Percentiles rank a stretch among this genome's conserved stretches.
Evolutionary conservation across 345 rosid genomes (phyloP).

Genomic region (Ricinus communis): DNA sequence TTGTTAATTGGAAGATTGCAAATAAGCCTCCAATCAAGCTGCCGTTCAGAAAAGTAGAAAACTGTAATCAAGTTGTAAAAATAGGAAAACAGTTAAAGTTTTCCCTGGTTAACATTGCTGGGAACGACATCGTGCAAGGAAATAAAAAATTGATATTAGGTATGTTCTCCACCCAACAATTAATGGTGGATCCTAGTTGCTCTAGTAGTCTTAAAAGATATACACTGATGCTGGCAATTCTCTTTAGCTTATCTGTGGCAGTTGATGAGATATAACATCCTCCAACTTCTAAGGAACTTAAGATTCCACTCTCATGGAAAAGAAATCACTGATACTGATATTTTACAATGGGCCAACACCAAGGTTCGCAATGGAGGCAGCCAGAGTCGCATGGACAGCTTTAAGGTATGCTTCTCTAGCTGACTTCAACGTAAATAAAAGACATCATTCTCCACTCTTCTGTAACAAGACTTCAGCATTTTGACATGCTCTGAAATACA

Average conservation of each 20-base stretch:
- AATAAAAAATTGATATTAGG: conserved; percentile 91
- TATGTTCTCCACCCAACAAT: conserved; percentile 28
- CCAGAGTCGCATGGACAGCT: conserved; percentile 71
- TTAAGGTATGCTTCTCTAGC: conserved; percentile 55
- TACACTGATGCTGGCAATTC: conserved; percentile 8
- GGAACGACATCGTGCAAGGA: conserved; percentile 93
- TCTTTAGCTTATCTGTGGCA: conserved; percentile 89
- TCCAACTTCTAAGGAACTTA: conserved; percentile 89
- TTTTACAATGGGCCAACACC: conserved; percentile 87
- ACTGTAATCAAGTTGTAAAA: conserved; percentile 94
- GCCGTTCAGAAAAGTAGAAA: conserved; percentile 97
- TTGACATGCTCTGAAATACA: too few relatives aligned
- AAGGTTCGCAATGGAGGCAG: conserved; percentile 69
- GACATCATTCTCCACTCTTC: neutral
- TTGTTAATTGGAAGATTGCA: conserved; percentile 89
- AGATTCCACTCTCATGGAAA: conserved; percentile 89
- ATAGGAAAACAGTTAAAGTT: conserved; percentile 92
- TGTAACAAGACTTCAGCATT: too few relatives aligned
- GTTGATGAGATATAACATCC: conserved; percentile 87
- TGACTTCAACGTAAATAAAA: neutral
- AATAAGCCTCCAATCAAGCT: conserved; percentile 94
- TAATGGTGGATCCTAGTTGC: neutral
- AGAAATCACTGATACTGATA: conserved; percentile 80
- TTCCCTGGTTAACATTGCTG: conserved; percentile 94
- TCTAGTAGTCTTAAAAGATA: neutral